A percentile compares a stretch with the other conserved stretches of the same genome.
phyloP scores from a whole-genome alignment of 2,329 filamentous ascomycete species.

The Acrocalymma vagum region DNA sequence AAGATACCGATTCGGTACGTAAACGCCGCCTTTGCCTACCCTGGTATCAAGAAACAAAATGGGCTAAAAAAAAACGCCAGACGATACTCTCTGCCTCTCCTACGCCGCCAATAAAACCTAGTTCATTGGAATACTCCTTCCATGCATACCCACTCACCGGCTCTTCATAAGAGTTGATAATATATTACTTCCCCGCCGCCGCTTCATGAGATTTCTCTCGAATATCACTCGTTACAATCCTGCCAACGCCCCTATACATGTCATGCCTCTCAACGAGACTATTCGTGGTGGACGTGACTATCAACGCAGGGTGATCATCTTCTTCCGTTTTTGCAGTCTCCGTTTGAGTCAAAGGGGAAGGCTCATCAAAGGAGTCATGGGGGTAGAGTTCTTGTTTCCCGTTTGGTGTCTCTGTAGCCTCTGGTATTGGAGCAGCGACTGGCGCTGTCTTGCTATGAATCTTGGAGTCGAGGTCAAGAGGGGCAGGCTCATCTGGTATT shows the following conservation, averaged over 20 bases:
- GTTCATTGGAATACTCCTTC: too few relatives aligned
- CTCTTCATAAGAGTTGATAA: too few relatives aligned
- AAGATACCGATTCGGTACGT: too few relatives aligned
- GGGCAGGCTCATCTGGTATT: constrained; percentile 32
- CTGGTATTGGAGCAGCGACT: too few relatives aligned
- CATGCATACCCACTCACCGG: too few relatives aligned
- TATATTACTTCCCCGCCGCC: constrained; percentile 2
- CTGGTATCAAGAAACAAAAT: too few relatives aligned
- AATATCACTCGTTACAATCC: constrained; percentile 51
- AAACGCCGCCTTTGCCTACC: too few relatives aligned
- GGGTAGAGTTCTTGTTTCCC: constrained; percentile 30
- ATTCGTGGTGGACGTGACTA: constrained; percentile 40
- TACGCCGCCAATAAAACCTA: too few relatives aligned
- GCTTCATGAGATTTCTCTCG: constrained; percentile 36
- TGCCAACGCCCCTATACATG: constrained; percentile 47
- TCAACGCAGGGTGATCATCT: constrained; percentile 22
- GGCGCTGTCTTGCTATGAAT: constrained; percentile 22
- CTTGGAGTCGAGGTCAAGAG: constrained; percentile 32
- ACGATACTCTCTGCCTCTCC: too few relatives aligned
- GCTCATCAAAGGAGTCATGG: too few relatives aligned
- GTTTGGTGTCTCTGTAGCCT: constrained; percentile 11
- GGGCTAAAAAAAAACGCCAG: too few relatives aligned
- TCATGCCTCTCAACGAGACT: constrained; percentile 53
- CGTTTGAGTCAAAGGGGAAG: constrained; percentile 36
- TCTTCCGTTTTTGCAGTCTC: constrained; percentile 35